Evolutionary conservation across 2,329 filamentous ascomycete genomes (phyloP).

Genomic region (Coniosporium tulheliwenetii): DNA sequence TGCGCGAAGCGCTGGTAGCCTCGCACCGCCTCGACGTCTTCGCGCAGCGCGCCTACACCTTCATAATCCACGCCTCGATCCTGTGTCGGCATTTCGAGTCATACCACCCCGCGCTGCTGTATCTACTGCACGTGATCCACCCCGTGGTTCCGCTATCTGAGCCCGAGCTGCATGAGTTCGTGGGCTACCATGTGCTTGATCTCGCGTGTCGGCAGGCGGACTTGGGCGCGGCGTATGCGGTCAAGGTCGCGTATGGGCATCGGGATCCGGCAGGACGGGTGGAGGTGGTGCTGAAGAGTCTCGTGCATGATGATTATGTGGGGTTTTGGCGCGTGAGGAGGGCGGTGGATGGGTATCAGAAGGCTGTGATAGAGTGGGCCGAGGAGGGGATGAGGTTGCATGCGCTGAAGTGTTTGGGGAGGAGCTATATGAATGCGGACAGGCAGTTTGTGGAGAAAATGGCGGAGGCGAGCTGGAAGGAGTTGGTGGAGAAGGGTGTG

Average conservation of each 20-base stretch:
- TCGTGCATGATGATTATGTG: slow-evolving; percentile 73
- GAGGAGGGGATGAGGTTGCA: slow-evolving; percentile 59
- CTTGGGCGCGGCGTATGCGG: slow-evolving; percentile 54
- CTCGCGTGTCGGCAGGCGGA: slow-evolving; percentile 71
- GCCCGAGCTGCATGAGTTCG: slow-evolving; percentile 64
- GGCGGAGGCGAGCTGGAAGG: slow-evolving; percentile 55
- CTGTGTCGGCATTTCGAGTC: slow-evolving; percentile 71
- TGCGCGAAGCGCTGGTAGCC: slow-evolving; percentile 78
- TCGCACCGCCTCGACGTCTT: slow-evolving; percentile 64
- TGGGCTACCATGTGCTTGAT: slow-evolving; percentile 71
- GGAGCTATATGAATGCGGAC: slow-evolving; percentile 63
- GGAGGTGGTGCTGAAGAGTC: slow-evolving; percentile 48
- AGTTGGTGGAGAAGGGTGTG: slow-evolving; percentile 55
- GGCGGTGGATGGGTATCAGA: slow-evolving; percentile 65
- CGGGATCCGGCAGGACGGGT: slow-evolving; percentile 44
- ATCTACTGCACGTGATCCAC: slow-evolving; percentile 62
- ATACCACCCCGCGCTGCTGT: slow-evolving; percentile 73
- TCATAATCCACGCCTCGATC: slow-evolving; percentile 74
- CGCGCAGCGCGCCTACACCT: slow-evolving; percentile 77
- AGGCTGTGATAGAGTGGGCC: slow-evolving; percentile 67
- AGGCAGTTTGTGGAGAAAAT: slow-evolving; percentile 51
- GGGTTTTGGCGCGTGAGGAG: slow-evolving; percentile 56
- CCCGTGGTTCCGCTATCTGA: slow-evolving; percentile 49
- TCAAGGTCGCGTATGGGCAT: slow-evolving; percentile 46
- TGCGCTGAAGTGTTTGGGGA: slow-evolving; percentile 73